Evolutionary conservation across 2,329 filamentous ascomycete genomes (phyloP).

Genomic region (Aspergillus brunneoviolaceus): DNA sequence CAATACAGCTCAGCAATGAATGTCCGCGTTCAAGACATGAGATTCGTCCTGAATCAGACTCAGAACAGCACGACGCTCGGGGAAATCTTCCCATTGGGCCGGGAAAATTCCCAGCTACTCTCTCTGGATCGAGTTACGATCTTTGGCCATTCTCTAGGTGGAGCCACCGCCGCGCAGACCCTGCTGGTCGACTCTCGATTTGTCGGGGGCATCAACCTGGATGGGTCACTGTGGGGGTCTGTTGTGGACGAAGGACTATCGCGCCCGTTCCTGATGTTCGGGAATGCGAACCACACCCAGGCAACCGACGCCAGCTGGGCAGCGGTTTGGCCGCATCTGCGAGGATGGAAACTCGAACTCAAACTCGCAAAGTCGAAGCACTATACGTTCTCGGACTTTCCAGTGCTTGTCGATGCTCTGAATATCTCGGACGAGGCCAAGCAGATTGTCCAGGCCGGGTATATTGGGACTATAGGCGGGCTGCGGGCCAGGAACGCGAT

Average conservation of each 20-base stretch:
- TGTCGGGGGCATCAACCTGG: slow-evolving; percentile 21
- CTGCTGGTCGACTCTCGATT: slow-evolving; percentile 19
- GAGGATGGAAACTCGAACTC: slow-evolving; percentile 21
- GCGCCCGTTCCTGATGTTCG: slow-evolving; percentile 18
- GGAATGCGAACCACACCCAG: slow-evolving; percentile 17
- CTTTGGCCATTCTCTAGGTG: slow-evolving; percentile 25
- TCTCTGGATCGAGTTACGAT: slow-evolving; percentile 12
- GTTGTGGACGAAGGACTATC: slow-evolving; percentile 13
- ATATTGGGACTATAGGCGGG: background rate
- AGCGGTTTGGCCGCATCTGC: slow-evolving; percentile 10
- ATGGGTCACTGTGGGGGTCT: slow-evolving; percentile 19
- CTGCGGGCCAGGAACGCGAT: background rate
- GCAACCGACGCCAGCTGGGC: slow-evolving; percentile 16
- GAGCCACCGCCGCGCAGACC: slow-evolving; percentile 20
- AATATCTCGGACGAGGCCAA: background rate
- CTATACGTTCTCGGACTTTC: slow-evolving; percentile 20
- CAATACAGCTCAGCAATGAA: slow-evolving; percentile 9
- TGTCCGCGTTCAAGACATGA: slow-evolving; percentile 14
- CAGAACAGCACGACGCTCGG: background rate
- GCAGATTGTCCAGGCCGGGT: background rate
- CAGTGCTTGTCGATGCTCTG: background rate
- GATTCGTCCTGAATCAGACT: slow-evolving; percentile 19
- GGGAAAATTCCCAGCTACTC: background rate
- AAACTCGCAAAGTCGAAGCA: slow-evolving; percentile 16
- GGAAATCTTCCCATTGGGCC: background rate